Evolutionary conservation across 176 grass and related monocot species (phyloP).

Genomic region (Oryza officinalis): DNA sequence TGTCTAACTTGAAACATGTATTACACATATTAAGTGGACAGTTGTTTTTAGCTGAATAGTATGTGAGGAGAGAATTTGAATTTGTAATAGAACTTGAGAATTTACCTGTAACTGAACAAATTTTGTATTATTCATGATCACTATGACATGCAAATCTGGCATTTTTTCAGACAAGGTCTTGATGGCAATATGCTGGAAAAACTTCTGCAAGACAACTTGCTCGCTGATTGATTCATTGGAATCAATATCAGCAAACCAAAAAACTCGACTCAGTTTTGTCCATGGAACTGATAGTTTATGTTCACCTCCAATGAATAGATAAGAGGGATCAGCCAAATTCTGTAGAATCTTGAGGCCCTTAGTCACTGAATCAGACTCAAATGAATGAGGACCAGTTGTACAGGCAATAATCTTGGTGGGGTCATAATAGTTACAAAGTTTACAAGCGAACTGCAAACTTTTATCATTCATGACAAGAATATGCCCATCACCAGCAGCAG

Average conservation of each 20-base stretch:
- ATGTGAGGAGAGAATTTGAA: not conserved
- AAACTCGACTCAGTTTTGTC: constrained; percentile 52
- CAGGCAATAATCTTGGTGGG: constrained; percentile 68
- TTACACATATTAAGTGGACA: not conserved
- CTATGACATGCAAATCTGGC: constrained; percentile 54
- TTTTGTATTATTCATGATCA: constrained; percentile 85
- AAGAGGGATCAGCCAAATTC: constrained; percentile 50
- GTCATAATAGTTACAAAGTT: constrained; percentile 58
- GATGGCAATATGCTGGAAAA: constrained; percentile 65
- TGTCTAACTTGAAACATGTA: not conserved
- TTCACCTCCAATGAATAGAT: constrained; percentile 48
- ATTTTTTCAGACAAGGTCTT: constrained; percentile 61
- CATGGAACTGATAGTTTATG: constrained; percentile 52
- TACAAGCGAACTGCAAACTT: constrained; percentile 56
- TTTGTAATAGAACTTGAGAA: constrained; percentile 10
- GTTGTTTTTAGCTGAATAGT: not conserved
- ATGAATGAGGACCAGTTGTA: constrained; percentile 40
- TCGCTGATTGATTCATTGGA: constrained; percentile 31
- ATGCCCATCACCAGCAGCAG: constrained; percentile 41
- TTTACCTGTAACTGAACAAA: constrained; percentile 70
- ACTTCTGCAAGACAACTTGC: constrained; percentile 52
- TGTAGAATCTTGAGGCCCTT: constrained; percentile 59
- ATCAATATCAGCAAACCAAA: constrained; percentile 75
- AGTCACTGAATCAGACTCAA: constrained; percentile 37
- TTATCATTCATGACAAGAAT: constrained; percentile 80